These are phyloP conservation scores for Arctium lappa DNA, from an alignment of 129 eudicot genomes.

Conservation along the genomic window DNA sequence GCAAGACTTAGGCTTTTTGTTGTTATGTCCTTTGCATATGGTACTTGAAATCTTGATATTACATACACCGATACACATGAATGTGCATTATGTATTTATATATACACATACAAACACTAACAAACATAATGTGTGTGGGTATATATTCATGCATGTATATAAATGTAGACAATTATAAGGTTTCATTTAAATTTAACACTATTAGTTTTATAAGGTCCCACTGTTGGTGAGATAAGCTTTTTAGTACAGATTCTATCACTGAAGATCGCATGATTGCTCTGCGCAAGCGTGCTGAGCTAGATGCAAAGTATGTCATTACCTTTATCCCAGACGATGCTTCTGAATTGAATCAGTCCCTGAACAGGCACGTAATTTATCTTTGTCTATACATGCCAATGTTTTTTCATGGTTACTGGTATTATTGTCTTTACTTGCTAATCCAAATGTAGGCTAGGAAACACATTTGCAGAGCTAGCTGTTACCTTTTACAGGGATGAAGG, in stretches of 20 bases:
- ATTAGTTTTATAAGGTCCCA: neutral
- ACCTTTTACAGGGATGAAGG: conserved; percentile 91
- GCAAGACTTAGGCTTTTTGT: neutral
- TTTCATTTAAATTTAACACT: no score
- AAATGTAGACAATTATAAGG: neutral
- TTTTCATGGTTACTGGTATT: conserved; percentile 5
- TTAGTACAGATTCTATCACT: conserved; percentile 59
- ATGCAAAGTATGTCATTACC: conserved; percentile 56
- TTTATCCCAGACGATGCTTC: conserved; percentile 47
- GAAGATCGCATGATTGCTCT: conserved; percentile 87
- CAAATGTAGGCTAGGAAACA: conserved; percentile 61
- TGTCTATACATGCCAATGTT: neutral
- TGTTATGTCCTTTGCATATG: neutral
- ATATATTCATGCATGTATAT: neutral
- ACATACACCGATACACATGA: neutral
- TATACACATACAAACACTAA: neutral
- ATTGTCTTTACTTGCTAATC: conserved; percentile 12
- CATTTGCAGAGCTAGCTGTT: conserved; percentile 69
- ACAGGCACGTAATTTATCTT: conserved; percentile 50
- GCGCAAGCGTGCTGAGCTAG: conserved; percentile 94
- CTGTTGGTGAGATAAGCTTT: conserved; percentile 17
- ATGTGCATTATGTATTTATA: neutral
- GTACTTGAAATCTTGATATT: conserved; percentile 13
- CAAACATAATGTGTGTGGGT: neutral
- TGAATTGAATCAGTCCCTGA: conserved; percentile 68